A percentile compares a stretch with the other conserved stretches of the same genome.
phyloP scores from a whole-genome alignment of 768 basidiomycete species.

The Termitomyces sp. region DNA sequence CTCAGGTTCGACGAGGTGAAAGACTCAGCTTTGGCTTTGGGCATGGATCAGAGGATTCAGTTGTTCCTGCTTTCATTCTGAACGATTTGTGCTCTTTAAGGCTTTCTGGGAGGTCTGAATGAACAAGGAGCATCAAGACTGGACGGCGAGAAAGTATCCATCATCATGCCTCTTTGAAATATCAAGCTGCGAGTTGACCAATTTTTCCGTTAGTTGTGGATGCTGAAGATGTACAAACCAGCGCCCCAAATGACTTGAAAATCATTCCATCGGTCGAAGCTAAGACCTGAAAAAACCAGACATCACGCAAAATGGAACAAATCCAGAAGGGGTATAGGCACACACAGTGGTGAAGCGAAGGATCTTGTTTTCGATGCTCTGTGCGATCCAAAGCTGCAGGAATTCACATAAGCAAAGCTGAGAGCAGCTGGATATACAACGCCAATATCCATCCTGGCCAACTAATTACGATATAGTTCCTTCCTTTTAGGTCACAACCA shows the following conservation, averaged over 20 bases:
- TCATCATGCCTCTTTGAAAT: not conserved
- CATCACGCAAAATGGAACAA: not conserved
- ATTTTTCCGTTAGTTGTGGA: not conserved
- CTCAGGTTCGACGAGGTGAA: not conserved
- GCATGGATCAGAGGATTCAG: not conserved
- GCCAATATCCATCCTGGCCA: slow-evolving; percentile 1
- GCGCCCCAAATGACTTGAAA: not conserved
- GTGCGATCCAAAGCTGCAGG: slow-evolving; percentile 4
- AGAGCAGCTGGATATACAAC: not conserved
- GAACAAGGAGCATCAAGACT: slow-evolving; percentile 5
- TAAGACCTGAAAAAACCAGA: slow-evolving; percentile 1
- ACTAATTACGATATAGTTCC: slow-evolving; percentile 1
- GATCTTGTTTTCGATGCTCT: slow-evolving; percentile 5
- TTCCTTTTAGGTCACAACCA: not conserved
- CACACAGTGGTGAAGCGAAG: slow-evolving; percentile 5
- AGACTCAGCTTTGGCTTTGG: slow-evolving; percentile 1
- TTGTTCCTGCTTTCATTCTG: not conserved
- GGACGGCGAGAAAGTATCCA: not conserved
- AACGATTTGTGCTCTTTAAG: slow-evolving; percentile 4
- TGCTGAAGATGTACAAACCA: not conserved
- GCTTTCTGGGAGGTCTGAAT: not conserved
- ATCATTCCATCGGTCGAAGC: slow-evolving; percentile 4
- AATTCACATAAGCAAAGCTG: not conserved
- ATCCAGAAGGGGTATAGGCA: not conserved
- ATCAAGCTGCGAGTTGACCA: not conserved